Evolutionary conservation across 129 eudicot species (phyloP), one percentile per base, ranked within the genome.

Genomic region (Erigeron canadensis): DNA sequence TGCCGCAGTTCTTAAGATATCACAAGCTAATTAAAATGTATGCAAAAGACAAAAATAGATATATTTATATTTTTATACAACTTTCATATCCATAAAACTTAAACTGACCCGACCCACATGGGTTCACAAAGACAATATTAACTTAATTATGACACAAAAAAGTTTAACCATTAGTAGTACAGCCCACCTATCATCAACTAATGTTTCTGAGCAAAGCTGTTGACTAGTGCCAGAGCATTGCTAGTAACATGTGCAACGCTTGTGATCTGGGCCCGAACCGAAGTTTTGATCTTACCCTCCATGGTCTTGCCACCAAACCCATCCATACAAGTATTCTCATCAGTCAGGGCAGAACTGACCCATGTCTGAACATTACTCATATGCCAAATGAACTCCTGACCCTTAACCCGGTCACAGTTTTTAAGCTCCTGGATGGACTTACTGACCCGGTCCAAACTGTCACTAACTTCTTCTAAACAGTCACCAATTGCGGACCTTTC

Each of bases 301-400:
- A 84, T 42, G 19, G 66, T 88, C 82, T 72, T 76, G 28, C 95
- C 97, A 15, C 84, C 69, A 51, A 94, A 89, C 75, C 97, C 98
- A 15, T 94, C 98, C 86, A 69, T 79, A 40, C 98, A 94, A 8
- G 97, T 94, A 5, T 73, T 84, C 54, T 86, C 98, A 41, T 89
- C 96, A 0, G 98, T 94, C 5, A 94, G 73, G 0, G 98, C 96
- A 19, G 98, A 95, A 72, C 98, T 94, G 5, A 86, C 96, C 98
- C 98, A 94, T 5, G 98, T 94, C 81, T 89, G 86, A 1, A 89
- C 77, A 58, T 94, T 94, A 60, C 97, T 89, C 89, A 89, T 81
- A 46, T 86, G 95, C 88, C 95, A 94, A 3, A 17, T 22, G 50
- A 83, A 87, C 22, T 86, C 95, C 50, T 79, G 58, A 1, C 92